Conservation (phyloP, 2,329 filamentous ascomycete genomes). For the Amylocarpus encephaloides region DNA sequence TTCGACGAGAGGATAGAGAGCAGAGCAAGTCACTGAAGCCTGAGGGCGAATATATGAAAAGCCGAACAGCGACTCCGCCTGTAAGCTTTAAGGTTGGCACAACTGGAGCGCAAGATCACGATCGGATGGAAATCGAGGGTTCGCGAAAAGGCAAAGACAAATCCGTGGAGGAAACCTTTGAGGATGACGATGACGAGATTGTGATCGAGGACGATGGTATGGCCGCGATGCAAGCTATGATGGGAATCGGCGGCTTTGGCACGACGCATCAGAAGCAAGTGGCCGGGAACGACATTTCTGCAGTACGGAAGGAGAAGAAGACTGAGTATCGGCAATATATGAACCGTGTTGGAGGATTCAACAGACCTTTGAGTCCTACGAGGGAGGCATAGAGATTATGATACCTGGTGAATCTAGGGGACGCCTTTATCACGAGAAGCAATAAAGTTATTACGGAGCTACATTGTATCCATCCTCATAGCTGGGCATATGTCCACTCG, state of each 20-base stretch:
- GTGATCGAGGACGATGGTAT: conserved; percentile 59
- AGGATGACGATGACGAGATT: conserved; percentile 45
- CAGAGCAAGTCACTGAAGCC: conserved; percentile 8
- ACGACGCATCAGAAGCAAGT: conserved; percentile 87
- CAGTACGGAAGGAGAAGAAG: conserved; percentile 86
- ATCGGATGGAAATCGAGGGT: conserved; percentile 29
- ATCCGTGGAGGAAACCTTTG: conserved; percentile 16
- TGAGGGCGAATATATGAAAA: conserved; percentile 17
- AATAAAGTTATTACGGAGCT: no score
- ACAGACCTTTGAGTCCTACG: conserved; percentile 62
- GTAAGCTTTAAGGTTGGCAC: conserved; percentile 28
- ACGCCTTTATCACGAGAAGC: no score
- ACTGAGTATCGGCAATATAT: conserved; percentile 96
- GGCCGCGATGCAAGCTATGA: conserved; percentile 71
- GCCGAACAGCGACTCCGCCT: conserved; percentile 25
- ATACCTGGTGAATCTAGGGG: neutral
- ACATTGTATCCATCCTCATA: no score
- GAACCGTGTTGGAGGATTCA: conserved; percentile 78
- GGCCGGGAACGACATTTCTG: conserved; percentile 77
- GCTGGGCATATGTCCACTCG: no score
- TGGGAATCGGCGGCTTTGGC: conserved; percentile 85
- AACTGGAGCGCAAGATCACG: conserved; percentile 22
- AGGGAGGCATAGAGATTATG: conserved; percentile 16
- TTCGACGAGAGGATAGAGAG: conserved; percentile 11
- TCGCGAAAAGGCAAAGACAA: conserved; percentile 18